Percentiles rank a stretch among this genome's conserved stretches.
Evolutionary conservation across 129 eudicot species (phyloP).

Genomic region (Rutidosis leptorrhynchoides): DNA sequence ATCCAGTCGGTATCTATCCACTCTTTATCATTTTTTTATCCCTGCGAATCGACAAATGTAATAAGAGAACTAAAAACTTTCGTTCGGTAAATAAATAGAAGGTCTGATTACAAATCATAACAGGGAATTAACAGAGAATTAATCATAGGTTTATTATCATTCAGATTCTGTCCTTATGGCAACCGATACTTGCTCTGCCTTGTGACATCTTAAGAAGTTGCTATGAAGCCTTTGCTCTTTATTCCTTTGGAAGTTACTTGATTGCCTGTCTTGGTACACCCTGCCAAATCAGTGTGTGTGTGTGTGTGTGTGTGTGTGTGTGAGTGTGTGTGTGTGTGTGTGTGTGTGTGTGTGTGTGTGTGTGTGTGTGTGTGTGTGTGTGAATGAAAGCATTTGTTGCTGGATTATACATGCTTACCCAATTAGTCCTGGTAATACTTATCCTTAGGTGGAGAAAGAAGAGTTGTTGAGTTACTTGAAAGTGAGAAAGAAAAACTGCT

Average conservation of each 20-base stretch:
- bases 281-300: not conserved
- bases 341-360: not conserved
- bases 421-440: conserved; percentile 2
- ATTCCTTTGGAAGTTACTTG: conserved; percentile 93
- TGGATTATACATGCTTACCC: not conserved
- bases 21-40: not conserved
- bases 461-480: conserved; percentile 73
- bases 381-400: no score
- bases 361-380: not conserved
- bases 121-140: not conserved
- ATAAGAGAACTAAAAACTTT: not conserved
- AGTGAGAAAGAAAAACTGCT: conserved; percentile 54
- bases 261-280: conserved; percentile 85
- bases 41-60: not conserved
- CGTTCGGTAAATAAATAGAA: not conserved
- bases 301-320: not conserved
- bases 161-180: conserved; percentile 76
- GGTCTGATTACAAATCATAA: not conserved
- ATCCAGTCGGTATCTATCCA: conserved; percentile 67
- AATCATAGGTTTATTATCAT: conserved; percentile 10
- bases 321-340: not conserved
- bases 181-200: conserved; percentile 63
- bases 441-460: conserved; percentile 66
- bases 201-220: conserved; percentile 88
- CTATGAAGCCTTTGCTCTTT: conserved; percentile 94